Conservation (phyloP, 2,329 filamentous ascomycete species). For the Conoideocrella luteorostrata region DNA sequence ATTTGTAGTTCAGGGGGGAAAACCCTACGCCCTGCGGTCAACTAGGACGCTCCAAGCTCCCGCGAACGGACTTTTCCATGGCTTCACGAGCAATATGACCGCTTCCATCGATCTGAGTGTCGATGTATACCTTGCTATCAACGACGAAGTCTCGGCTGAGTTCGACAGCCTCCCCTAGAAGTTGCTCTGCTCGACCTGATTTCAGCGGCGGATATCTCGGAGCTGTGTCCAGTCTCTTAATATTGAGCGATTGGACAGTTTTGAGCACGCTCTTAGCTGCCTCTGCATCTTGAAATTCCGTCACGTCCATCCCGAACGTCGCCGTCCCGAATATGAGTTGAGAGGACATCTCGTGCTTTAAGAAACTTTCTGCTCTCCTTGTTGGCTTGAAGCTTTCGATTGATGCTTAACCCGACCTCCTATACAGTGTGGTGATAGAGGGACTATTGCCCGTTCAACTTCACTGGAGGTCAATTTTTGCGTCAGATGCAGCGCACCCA, state of each 20-base stretch:
- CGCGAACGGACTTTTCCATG: neutral
- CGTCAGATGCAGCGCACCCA: no score
- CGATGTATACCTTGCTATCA: neutral
- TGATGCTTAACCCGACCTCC: no score
- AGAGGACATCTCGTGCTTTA: neutral
- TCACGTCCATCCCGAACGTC: neutral
- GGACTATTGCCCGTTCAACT: no score
- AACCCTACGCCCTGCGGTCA: neutral
- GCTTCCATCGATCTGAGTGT: neutral
- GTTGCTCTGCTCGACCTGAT: neutral
- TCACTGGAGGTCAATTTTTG: no score
- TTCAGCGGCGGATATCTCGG: neutral
- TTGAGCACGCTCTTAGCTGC: neutral
- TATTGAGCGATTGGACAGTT: neutral
- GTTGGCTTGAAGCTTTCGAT: no score
- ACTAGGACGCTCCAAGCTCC: neutral
- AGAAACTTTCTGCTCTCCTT: no score
- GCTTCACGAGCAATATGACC: neutral
- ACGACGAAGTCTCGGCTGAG: neutral
- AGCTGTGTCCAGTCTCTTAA: neutral
- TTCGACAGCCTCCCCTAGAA: neutral
- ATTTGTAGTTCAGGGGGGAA: neutral
- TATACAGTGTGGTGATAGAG: no score
- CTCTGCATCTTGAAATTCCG: neutral
- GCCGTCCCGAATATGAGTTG: neutral